Evolutionary conservation across 2,329 filamentous ascomycete species (phyloP).

Genomic region (Aciculosporium take): DNA sequence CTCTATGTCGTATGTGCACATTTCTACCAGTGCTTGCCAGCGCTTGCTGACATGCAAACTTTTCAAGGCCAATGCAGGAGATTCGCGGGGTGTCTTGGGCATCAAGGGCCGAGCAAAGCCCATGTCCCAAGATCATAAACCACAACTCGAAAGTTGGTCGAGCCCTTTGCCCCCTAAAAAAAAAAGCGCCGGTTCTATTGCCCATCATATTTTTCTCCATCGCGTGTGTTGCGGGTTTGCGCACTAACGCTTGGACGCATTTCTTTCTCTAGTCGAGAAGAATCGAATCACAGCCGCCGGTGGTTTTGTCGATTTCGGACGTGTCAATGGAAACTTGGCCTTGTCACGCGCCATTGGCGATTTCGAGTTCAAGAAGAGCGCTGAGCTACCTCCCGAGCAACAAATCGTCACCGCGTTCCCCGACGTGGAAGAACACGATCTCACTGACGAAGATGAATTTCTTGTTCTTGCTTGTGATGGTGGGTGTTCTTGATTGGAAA

Average conservation of each 20-base stretch:
- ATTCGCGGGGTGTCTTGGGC: constrained; percentile 86
- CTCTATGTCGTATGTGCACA: constrained; percentile 73
- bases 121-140: constrained; percentile 98
- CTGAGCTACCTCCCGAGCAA: constrained; percentile 90
- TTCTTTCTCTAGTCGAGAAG: constrained; percentile 62
- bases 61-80: constrained; percentile 79
- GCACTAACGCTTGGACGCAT: constrained; percentile 4
- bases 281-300: constrained; percentile 89
- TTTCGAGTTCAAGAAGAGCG: constrained; percentile 99
- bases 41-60: constrained; percentile 9
- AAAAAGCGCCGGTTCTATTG: constrained; percentile 1
- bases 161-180: too few relatives aligned
- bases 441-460: constrained; percentile 91
- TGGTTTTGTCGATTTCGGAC: constrained; percentile 95
- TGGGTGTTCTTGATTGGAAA: constrained; percentile 28
- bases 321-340: constrained; percentile 95
- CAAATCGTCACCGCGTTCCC: constrained; percentile 97
- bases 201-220: too few relatives aligned
- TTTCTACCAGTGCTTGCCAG: neutral
- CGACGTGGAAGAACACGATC: constrained; percentile 81
- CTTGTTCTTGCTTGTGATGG: constrained; percentile 85
- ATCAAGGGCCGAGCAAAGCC: constrained; percentile 97
- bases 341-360: constrained; percentile 95
- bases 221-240: neutral
- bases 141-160: constrained; percentile 82